Conservation (phyloP, 2,329 filamentous ascomycete genomes). For the Ophiobolus disseminans region DNA sequence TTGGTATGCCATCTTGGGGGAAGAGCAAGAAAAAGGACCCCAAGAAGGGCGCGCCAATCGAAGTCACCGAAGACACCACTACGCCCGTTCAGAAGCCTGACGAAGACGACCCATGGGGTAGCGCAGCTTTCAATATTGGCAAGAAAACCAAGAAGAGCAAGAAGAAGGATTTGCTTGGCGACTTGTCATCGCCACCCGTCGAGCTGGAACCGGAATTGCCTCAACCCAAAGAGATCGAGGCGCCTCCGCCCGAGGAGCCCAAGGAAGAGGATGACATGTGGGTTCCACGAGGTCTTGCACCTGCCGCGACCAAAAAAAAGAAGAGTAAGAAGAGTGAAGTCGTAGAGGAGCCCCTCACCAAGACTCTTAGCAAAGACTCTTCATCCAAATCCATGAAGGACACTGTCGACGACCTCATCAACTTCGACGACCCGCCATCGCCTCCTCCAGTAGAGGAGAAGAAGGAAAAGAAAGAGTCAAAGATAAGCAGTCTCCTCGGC, state of each 20-base stretch:
- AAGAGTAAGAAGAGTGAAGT: constrained; percentile 45
- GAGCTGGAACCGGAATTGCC: constrained; percentile 45
- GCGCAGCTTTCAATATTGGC: constrained; percentile 49
- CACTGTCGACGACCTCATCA: constrained; percentile 42
- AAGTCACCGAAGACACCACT: constrained; percentile 50
- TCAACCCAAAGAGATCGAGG: constrained; percentile 63
- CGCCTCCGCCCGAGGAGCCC: constrained; percentile 37
- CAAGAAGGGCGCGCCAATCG: constrained; percentile 50
- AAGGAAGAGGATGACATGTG: constrained; percentile 43
- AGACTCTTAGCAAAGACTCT: constrained; percentile 38
- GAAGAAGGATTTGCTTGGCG: constrained; percentile 59
- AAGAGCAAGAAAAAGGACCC: constrained; percentile 53
- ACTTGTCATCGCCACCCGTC: constrained; percentile 58
- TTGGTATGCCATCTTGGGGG: constrained; percentile 63
- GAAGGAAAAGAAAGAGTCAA: constrained; percentile 38
- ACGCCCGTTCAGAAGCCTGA: constrained; percentile 54
- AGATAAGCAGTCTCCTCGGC: background rate
- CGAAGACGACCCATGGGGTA: constrained; percentile 49
- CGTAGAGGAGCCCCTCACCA: constrained; percentile 37
- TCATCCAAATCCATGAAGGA: constrained; percentile 42
- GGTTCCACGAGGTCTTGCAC: constrained; percentile 22
- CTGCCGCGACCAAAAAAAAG: constrained; percentile 40
- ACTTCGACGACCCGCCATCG: constrained; percentile 37
- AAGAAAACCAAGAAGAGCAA: constrained; percentile 65
- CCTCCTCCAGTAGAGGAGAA: constrained; percentile 23